These are phyloP conservation scores for Cyberlindnera subsufficiens DNA, from an alignment of 805 yeast species.

Conservation along the genomic window DNA sequence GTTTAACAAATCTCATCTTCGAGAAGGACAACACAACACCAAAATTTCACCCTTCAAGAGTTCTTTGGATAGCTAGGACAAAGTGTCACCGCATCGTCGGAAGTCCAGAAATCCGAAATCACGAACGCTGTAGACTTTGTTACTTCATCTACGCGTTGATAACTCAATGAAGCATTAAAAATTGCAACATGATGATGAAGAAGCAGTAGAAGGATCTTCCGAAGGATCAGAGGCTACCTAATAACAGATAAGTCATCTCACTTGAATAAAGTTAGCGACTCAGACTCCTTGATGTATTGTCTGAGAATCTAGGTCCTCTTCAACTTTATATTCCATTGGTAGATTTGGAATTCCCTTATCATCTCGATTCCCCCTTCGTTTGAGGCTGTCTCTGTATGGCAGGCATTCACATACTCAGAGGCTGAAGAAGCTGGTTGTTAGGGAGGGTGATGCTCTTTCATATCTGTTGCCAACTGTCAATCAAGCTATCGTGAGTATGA, in stretches of 20 bases:
- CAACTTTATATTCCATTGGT: conserved; percentile 10
- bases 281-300: conserved; percentile 7
- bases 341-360: conserved; percentile 30
- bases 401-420: conserved; percentile 20
- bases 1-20: too few relatives aligned
- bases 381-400: conserved; percentile 33
- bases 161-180: neutral
- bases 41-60: too few relatives aligned
- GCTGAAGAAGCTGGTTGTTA: conserved; percentile 26
- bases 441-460: conserved; percentile 25
- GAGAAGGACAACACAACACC: too few relatives aligned
- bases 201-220: too few relatives aligned
- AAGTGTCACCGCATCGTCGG: too few relatives aligned
- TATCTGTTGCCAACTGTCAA: conserved; percentile 19
- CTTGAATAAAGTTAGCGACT: conserved; percentile 12
- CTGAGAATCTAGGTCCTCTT: conserved; percentile 10
- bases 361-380: conserved; percentile 29
- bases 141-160: too few relatives aligned
- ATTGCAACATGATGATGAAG: too few relatives aligned
- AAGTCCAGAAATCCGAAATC: too few relatives aligned
- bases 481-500: conserved; percentile 18
- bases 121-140: too few relatives aligned
- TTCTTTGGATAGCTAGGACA: too few relatives aligned
- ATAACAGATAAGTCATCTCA: neutral
- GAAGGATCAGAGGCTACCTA: too few relatives aligned